Evolutionary conservation across 1,284 basidiomycete species (phyloP).

Genomic region (Sanghuangporus weigelae): DNA sequence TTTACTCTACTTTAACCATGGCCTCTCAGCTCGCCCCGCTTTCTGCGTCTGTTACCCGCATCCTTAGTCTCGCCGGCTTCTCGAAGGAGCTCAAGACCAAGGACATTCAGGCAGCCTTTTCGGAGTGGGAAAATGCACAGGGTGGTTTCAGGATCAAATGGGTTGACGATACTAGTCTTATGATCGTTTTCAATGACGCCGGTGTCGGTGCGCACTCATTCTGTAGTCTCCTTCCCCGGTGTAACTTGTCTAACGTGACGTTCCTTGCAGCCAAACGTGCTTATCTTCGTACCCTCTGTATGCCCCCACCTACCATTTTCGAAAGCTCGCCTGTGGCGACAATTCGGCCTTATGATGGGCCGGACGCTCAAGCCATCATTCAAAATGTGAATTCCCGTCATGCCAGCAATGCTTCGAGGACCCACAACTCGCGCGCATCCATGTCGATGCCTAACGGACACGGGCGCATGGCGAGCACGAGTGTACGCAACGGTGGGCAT

Average conservation of each 20-base stretch:
- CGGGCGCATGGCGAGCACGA: conserved; percentile 31
- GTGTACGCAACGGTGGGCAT: conserved; percentile 31
- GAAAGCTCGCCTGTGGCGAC: conserved; percentile 46
- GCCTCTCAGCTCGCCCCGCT: conserved; percentile 64
- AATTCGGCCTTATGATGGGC: conserved; percentile 90
- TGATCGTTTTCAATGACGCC: conserved; percentile 91
- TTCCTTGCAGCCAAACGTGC: conserved; percentile 80
- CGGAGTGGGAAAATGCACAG: conserved; percentile 80
- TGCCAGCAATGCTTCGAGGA: conserved; percentile 53
- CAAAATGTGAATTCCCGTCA: conserved; percentile 79
- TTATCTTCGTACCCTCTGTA: conserved; percentile 83
- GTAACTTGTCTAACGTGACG: conserved; percentile 9
- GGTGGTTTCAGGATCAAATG: conserved; percentile 99
- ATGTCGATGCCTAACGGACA: conserved; percentile 44
- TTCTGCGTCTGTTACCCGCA: conserved; percentile 93
- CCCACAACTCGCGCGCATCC: conserved; percentile 65
- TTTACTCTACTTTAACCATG: conserved; percentile 24
- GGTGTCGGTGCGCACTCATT: conserved; percentile 58
- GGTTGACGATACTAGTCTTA: conserved; percentile 93
- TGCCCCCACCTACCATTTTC: conserved; percentile 68
- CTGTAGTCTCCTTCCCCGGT: conserved; percentile 12
- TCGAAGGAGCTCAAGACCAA: conserved; percentile 94
- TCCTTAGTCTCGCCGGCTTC: conserved; percentile 89
- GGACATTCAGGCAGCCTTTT: conserved; percentile 89
- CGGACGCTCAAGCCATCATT: conserved; percentile 89